Conservation (phyloP, 106 monocot species). For the Dioscorea dumetorum region DNA sequence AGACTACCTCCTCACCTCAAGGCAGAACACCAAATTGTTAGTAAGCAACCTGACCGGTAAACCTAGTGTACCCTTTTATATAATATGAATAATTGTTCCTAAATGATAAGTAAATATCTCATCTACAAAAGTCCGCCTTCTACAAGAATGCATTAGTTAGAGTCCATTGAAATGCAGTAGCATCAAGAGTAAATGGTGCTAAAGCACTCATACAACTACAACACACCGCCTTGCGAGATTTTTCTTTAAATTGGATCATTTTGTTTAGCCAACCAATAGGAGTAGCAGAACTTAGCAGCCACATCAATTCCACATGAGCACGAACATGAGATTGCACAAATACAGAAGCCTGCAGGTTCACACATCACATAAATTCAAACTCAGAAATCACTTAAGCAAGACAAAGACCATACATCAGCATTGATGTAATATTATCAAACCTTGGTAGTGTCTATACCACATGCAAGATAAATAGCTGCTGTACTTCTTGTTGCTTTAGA, state of each 20-base stretch:
- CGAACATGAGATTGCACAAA: constrained; percentile 97
- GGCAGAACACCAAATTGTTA: no score
- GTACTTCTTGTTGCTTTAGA: constrained; percentile 80
- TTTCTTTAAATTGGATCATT: constrained; percentile 99
- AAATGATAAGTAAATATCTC: no score
- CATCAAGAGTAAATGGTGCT: constrained; percentile 3
- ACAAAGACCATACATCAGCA: no score
- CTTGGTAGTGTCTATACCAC: constrained; percentile 91
- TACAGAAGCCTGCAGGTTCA: constrained; percentile 57
- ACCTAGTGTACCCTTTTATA: no score
- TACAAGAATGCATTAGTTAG: no score
- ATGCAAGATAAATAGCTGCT: constrained; percentile 92
- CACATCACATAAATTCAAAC: background rate
- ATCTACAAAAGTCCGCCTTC: no score
- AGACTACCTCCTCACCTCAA: no score
- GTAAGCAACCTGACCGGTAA: no score
- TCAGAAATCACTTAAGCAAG: no score
- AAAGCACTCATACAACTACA: constrained; percentile 40
- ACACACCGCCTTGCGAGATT: constrained; percentile 92
- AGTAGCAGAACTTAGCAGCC: constrained; percentile 81
- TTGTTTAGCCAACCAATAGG: constrained; percentile 92
- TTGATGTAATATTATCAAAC: constrained; percentile 13
- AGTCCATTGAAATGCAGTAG: no score
- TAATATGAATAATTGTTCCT: no score
- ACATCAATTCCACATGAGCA: constrained; percentile 97